Evolutionary conservation across 768 basidiomycete species (phyloP).

Genomic region (Inosperma sp.): DNA sequence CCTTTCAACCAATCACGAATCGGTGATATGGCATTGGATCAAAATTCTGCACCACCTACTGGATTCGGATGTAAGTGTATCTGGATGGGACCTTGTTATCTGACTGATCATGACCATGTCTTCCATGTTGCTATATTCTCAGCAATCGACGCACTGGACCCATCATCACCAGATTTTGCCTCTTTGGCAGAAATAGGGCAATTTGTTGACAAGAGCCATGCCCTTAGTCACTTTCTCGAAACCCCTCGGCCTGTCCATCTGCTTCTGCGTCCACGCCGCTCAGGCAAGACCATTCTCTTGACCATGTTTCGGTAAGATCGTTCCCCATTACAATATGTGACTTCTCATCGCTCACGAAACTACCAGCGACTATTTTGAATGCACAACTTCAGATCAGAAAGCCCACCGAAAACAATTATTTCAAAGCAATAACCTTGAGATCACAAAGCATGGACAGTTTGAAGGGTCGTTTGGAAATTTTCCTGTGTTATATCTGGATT

Average conservation of each 20-base stretch:
- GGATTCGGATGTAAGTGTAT: too few relatives aligned
- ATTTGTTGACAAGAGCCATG: neutral
- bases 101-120: too few relatives aligned
- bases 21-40: too few relatives aligned
- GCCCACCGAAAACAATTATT: conserved; percentile 1
- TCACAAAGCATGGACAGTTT: neutral
- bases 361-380: conserved; percentile 1
- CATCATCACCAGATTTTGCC: neutral
- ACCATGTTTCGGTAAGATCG: conserved; percentile 1
- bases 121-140: too few relatives aligned
- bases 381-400: neutral
- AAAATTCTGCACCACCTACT: too few relatives aligned
- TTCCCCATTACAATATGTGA: neutral
- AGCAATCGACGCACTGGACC: neutral
- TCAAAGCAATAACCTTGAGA: neutral
- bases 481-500: conserved; percentile 6
- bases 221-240: neutral
- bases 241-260: neutral
- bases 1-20: too few relatives aligned
- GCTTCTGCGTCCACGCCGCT: conserved; percentile 6
- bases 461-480: neutral
- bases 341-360: neutral
- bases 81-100: too few relatives aligned
- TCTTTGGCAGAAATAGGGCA: neutral
- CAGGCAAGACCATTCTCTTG: conserved; percentile 3